phyloP scores from a whole-genome alignment of 1,284 basidiomycete species.

The Schizopora paradoxa region DNA sequence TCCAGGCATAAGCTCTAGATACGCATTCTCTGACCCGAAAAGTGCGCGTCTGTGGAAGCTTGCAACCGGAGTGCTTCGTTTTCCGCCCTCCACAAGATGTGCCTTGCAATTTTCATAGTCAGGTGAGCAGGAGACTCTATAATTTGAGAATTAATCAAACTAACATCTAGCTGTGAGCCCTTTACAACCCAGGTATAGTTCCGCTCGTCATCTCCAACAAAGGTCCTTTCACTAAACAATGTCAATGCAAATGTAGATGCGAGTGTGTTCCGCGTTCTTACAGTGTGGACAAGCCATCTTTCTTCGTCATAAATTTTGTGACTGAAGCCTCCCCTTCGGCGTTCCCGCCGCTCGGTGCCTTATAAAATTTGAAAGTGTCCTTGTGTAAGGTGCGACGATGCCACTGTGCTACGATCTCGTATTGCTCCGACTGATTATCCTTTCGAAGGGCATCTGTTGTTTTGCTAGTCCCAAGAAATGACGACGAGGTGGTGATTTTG shows the following conservation, averaged over 20 bases:
- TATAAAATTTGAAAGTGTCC: not conserved
- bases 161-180: not conserved
- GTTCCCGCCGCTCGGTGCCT: no score
- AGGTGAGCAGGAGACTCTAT: not conserved
- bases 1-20: not conserved
- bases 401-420: constrained; percentile 7
- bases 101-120: not conserved
- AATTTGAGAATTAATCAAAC: no score
- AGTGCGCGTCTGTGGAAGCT: not conserved
- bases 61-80: not conserved
- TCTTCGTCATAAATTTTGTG: no score
- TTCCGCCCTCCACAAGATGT: not conserved
- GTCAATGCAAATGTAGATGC: no score
- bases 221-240: no score
- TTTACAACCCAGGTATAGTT: not conserved
- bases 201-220: not conserved
- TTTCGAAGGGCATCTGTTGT: not conserved
- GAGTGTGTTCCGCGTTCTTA: no score
- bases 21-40: not conserved
- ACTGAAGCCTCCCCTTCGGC: no score
- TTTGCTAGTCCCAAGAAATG: not conserved
- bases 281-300: no score
- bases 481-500: constrained; percentile 1
- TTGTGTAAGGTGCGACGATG: not conserved
- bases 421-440: no score